These are phyloP conservation scores for Juglanconis oblonga DNA, from an alignment of 2,329 filamentous ascomycete species.

Conservation along the genomic window DNA sequence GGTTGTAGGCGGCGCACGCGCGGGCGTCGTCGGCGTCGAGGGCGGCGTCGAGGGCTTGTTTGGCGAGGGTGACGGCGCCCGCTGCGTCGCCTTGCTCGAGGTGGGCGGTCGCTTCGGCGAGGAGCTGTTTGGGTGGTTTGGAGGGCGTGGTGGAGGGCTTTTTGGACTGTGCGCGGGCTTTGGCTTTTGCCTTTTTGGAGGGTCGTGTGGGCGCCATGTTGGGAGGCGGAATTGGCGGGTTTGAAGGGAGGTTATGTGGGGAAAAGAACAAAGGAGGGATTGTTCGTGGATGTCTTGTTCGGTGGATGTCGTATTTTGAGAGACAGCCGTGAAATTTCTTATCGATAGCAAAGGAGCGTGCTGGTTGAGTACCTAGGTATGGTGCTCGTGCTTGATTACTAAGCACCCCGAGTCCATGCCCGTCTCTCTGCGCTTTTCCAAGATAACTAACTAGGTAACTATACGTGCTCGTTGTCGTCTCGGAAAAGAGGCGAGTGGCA, in stretches of 20 bases:
- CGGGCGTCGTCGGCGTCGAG: slow-evolving; percentile 48
- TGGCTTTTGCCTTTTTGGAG: slow-evolving; percentile 19
- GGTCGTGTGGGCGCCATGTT: slow-evolving; percentile 22
- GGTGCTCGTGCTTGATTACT: neutral
- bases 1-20: slow-evolving; percentile 57
- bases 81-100: slow-evolving; percentile 33
- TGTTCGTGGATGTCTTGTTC: neutral
- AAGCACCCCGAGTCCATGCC: neutral
- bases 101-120: slow-evolving; percentile 29
- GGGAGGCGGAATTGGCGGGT: neutral
- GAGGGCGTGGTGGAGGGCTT: slow-evolving; percentile 7
- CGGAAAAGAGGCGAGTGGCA: no score
- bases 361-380: neutral
- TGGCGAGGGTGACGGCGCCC: slow-evolving; percentile 31
- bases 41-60: slow-evolving; percentile 41
- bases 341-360: neutral
- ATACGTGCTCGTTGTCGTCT: no score
- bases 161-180: slow-evolving; percentile 11
- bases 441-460: no score
- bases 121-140: slow-evolving; percentile 25
- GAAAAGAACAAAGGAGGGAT: neutral
- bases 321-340: slow-evolving; percentile 6
- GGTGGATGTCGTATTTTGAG: neutral
- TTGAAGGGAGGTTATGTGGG: neutral
- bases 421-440: no score